Evolutionary conservation across 108 stramenopile genomes (phyloP), one percentile per base, ranked within the genome.

Genomic region (Cylindrotheca closterium): DNA sequence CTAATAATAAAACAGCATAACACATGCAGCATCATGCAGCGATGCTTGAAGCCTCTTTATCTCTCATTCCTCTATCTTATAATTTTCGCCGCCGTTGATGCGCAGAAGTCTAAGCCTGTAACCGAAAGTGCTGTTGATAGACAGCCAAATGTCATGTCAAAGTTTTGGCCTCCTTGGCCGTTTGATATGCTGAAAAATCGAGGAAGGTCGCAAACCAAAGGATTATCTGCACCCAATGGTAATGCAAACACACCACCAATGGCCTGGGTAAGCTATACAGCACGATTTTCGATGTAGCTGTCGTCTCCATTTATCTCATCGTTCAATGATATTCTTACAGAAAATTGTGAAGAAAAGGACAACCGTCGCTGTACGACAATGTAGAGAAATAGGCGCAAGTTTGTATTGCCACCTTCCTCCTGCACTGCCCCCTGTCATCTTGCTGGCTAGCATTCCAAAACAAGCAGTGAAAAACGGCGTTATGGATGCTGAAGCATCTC

Each of bases 361-460:
- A 0, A 42, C 55, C n/a, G 60, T 77, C 29, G 64, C 71, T 1
- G 12, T 71, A 4, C 49, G 54, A 17, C 69, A 79, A 53, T 1
- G 66, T 2, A 58, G 67, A 54, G 54, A 68, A 68, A 70, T 92
- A 2, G 79, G 79, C 2, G 72, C 74, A 55, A 77, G 80, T 31
- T 61, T 92, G 31, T 92, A 83, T 49, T 78, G 86, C 42, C 86
- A 93, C 63, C 60, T 90, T 3, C 92, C 92, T n/a, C 88, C 88
- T 4, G 74, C 87, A 21, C 58, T 84, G 29, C 88, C 88, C 3
- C 73, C 87, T 1, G 53, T 93, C 3, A 48, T 93, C 1, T 58
- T 93, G 51, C 45, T 86, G 2, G 77, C 83, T 24, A 53, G 75
- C 27, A 59, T 88, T 25, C 92, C 92, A 2, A 53, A 60, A 32